A percentile compares a stretch with the other conserved stretches of the same genome.
Evolutionary conservation across 2,329 filamentous ascomycete species (phyloP).

Genomic region (Ophiostoma fasciatum): DNA sequence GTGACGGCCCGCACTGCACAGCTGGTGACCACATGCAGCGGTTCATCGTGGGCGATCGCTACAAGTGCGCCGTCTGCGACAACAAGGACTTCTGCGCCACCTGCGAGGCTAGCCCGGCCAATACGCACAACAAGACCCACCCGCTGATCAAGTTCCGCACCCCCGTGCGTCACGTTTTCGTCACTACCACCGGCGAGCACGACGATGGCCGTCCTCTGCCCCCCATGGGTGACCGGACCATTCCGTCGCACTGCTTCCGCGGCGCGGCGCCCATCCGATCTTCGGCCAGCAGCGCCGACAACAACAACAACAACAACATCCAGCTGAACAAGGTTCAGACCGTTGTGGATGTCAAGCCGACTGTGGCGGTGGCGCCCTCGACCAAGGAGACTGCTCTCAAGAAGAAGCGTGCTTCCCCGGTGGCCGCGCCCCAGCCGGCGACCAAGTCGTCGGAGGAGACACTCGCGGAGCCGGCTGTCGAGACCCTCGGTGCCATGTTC

Average conservation of each 20-base stretch:
- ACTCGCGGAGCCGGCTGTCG: slow-evolving; percentile 11
- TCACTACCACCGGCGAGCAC: slow-evolving; percentile 72
- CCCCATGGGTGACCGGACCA: slow-evolving; percentile 53
- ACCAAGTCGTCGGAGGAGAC: background rate
- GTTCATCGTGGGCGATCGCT: slow-evolving; percentile 70
- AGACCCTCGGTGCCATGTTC: slow-evolving; percentile 43
- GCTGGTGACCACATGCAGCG: slow-evolving; percentile 29
- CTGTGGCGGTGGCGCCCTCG: background rate
- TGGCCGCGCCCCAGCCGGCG: slow-evolving; percentile 8
- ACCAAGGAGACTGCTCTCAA: too few species aligned
- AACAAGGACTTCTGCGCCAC: slow-evolving; percentile 90
- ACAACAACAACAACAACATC: background rate
- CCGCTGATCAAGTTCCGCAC: slow-evolving; percentile 96
- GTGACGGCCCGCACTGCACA: slow-evolving; percentile 81
- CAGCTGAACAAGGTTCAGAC: slow-evolving; percentile 34
- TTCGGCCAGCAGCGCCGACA: slow-evolving; percentile 38
- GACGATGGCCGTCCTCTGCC: slow-evolving; percentile 48
- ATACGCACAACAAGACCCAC: slow-evolving; percentile 87
- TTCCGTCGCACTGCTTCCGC: slow-evolving; percentile 5
- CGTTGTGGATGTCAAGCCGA: slow-evolving; percentile 54
- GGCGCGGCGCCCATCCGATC: slow-evolving; percentile 35
- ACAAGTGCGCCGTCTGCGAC: slow-evolving; percentile 94
- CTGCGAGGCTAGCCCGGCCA: slow-evolving; percentile 77
- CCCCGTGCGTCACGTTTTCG: slow-evolving; percentile 72
- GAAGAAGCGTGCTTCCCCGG: background rate